A percentile compares a stretch with the other conserved stretches of the same genome.
These are phyloP conservation scores for Postia placenta DNA, from an alignment of 768 basidiomycete species.

Conservation along the genomic window DNA sequence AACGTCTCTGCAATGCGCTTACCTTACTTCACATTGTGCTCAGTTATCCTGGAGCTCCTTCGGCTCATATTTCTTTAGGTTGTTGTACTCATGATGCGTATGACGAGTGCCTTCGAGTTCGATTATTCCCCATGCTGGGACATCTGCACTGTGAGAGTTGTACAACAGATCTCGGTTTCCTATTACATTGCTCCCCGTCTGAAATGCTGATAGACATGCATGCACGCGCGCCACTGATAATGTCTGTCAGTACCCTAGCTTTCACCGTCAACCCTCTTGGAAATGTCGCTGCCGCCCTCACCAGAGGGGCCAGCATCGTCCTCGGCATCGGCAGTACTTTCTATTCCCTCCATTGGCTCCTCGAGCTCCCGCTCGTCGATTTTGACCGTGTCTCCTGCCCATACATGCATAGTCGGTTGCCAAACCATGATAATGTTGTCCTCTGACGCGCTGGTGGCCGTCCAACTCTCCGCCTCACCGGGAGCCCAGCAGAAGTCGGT, in stretches of 20 bases:
- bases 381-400: constrained; percentile 85
- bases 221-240: background rate
- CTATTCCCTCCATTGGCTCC: constrained; percentile 74
- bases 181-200: background rate
- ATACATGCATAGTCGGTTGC: constrained; percentile 93
- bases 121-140: background rate
- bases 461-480: constrained; percentile 76
- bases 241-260: constrained; percentile 1
- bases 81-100: background rate
- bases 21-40: background rate
- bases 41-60: constrained; percentile 72
- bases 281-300: background rate
- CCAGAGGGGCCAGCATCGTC: background rate
- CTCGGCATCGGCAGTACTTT: constrained; percentile 23
- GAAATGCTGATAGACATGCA: background rate
- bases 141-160: background rate
- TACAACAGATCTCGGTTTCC: constrained; percentile 2
- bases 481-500: constrained; percentile 98
- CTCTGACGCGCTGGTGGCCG: constrained; percentile 82
- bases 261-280: background rate
- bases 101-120: background rate
- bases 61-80: constrained; percentile 59
- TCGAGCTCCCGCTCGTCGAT: constrained; percentile 85
- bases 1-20: too few species aligned
- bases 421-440: constrained; percentile 97